A percentile compares a stretch with the other conserved stretches of the same genome.
Conservation (phyloP, 2,329 filamentous ascomycete genomes). For the Fusarium nematophilum region DNA sequence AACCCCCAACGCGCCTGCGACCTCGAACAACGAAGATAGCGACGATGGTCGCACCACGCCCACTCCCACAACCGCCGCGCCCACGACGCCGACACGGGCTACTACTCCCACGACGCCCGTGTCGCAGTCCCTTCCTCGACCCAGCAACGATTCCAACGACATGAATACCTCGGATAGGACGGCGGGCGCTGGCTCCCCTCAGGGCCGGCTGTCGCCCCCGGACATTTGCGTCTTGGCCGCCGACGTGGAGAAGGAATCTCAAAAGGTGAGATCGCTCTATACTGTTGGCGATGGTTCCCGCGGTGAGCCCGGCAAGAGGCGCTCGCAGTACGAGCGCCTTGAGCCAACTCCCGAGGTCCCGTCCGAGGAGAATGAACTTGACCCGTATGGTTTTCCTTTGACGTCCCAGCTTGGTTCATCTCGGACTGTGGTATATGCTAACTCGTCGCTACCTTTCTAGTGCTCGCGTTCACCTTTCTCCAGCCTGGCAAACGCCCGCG, state of each 20-base stretch:
- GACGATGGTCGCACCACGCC: slow-evolving; percentile 39
- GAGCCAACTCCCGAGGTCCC: slow-evolving; percentile 63
- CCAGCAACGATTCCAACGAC: slow-evolving; percentile 40
- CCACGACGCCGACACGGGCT: slow-evolving; percentile 9
- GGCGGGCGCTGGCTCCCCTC: slow-evolving; percentile 25
- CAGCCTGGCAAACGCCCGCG: slow-evolving; percentile 51
- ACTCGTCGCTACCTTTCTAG: slow-evolving; percentile 40
- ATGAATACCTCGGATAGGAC: slow-evolving; percentile 32
- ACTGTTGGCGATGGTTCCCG: slow-evolving; percentile 64
- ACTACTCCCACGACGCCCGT: slow-evolving; percentile 38
- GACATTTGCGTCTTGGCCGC: slow-evolving; percentile 65
- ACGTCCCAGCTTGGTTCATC: slow-evolving; percentile 38
- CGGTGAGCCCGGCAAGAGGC: slow-evolving; percentile 64
- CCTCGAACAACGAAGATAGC: slow-evolving; percentile 26
- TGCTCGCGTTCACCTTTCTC: slow-evolving; percentile 46
- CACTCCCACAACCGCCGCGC: slow-evolving; percentile 25
- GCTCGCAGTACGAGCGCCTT: slow-evolving; percentile 60
- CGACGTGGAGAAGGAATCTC: slow-evolving; percentile 71
- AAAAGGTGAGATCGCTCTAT: slow-evolving; percentile 76
- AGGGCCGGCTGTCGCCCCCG: slow-evolving; percentile 49
- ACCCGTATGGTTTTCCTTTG: slow-evolving; percentile 68
- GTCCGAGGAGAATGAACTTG: slow-evolving; percentile 64
- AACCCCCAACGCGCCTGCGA: slow-evolving; percentile 18
- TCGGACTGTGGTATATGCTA: slow-evolving; percentile 45
- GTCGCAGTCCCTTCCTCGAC: slow-evolving; percentile 37